Evolutionary conservation across 495 filamentous ascomycete genomes (phyloP), one percentile per base, ranked within the genome.

Genomic region (Trichoderma erinaceum): DNA sequence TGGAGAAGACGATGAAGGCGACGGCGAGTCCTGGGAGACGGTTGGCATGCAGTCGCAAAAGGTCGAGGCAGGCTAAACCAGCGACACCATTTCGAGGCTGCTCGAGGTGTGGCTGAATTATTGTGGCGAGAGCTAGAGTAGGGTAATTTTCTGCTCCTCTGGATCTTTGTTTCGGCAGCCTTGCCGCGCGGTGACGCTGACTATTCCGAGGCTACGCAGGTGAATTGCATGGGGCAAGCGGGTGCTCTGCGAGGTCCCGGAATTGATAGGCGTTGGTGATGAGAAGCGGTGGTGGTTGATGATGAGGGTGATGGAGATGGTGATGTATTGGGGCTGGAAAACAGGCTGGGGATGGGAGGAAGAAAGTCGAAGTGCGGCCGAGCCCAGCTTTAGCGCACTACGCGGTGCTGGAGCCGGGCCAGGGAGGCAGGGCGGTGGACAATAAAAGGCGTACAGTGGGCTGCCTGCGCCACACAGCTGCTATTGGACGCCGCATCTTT

Each of bases 31-130:
- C 70, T 69, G 70, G 68, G 48, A 66, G 68, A 64, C 27, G 69
- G 18, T 29, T 12, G 65, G 56, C 56, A 61, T 61, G 56, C 56
- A 61, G 56, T 61, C 56, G 56, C 56, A 61, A 52, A 65, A 38
- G 65, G 65, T 23, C 23, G 41, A 50, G 32, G 56, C 67, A 71
- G 71, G 71, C 69, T 75, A 70, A 73, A 74, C 73, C 71, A 74
- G 71, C 69, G 69, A 70, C 70, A 75, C 80, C 48, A 81, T 83
- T 73, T 73, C 78, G 75, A 71, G 73, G 73, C 70, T 66, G 25
- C 63, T 41, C 64, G 48, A 50, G 41, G 81, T 81, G 79, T 81
- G 80, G 81, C 80, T 82, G 81, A 70, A 78, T 78, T 78, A 80
- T 74, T 75, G 81, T 84, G 81, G 81, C 81, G 78, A 79, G 78